phyloP scores from a whole-genome alignment of 2,329 filamentous ascomycete species.

The Alternaria burnsii region DNA sequence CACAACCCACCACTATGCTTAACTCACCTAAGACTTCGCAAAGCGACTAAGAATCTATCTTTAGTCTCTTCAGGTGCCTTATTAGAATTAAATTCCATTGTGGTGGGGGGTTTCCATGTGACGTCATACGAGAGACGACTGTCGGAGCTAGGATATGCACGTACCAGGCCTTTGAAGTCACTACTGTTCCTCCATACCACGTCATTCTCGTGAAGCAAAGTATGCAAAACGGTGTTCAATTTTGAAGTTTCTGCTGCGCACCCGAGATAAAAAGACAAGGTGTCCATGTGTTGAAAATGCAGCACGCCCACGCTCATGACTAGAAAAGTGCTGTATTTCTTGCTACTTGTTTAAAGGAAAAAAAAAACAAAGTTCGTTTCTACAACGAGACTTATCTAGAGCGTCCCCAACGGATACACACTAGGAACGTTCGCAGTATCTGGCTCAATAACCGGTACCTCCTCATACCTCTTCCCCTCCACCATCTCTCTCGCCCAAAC shows the following conservation, averaged over 20 bases:
- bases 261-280: too few species aligned
- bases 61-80: neutral
- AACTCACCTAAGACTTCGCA: neutral
- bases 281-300: too few species aligned
- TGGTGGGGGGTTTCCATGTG: neutral
- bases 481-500: constrained; percentile 55
- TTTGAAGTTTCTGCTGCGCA: too few species aligned
- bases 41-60: neutral
- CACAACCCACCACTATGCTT: neutral
- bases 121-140: neutral
- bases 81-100: neutral
- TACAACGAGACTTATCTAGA: constrained; percentile 14
- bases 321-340: too few species aligned
- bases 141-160: too few species aligned
- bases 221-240: too few species aligned
- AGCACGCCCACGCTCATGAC: too few species aligned
- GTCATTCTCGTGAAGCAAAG: too few species aligned
- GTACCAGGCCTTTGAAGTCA: too few species aligned
- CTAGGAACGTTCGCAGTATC: constrained; percentile 53
- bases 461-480: constrained; percentile 51
- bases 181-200: too few species aligned
- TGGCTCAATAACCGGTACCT: constrained; percentile 58
- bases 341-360: too few species aligned
- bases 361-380: too few species aligned
- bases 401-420: constrained; percentile 60